Conservation (phyloP, 129 eudicot species). For the Lonicera japonica region DNA sequence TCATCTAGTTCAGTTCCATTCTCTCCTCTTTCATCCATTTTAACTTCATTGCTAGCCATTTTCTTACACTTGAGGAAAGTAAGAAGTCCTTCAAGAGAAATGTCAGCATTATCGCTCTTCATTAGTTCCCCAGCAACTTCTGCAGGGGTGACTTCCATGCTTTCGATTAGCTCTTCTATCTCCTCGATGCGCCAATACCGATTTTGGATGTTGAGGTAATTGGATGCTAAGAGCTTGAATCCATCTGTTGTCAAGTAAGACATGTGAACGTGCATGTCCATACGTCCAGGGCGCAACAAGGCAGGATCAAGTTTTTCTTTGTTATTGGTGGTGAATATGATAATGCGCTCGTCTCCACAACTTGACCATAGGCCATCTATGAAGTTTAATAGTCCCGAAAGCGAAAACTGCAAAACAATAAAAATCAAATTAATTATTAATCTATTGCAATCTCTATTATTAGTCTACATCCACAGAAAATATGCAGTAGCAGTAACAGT, state of each 20-base stretch:
- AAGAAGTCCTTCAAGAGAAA: slow-evolving; percentile 3
- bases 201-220: slow-evolving; percentile 9
- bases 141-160: slow-evolving; percentile 11
- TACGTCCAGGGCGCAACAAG: slow-evolving; percentile 14
- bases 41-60: not conserved
- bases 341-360: slow-evolving; percentile 1
- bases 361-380: slow-evolving; percentile 7
- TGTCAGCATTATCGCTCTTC: slow-evolving; percentile 2
- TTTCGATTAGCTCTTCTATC: slow-evolving; percentile 11
- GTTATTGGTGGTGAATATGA: slow-evolving; percentile 5
- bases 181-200: not conserved
- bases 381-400: slow-evolving; percentile 7
- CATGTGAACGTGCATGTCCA: slow-evolving; percentile 29
- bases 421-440: not conserved
- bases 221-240: slow-evolving; percentile 7
- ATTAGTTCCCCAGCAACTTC: slow-evolving; percentile 20
- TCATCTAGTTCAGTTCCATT: too few relatives aligned
- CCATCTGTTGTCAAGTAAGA: slow-evolving; percentile 8
- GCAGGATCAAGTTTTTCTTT: slow-evolving; percentile 8
- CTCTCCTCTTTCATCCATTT: not conserved
- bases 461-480: too few relatives aligned
- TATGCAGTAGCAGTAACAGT: too few relatives aligned
- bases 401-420: not conserved
- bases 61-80: slow-evolving; percentile 8
- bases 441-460: too few relatives aligned